Base-by-base conservation (phyloP, 441 rosid genomes). In the Metrosideros polymorpha region DNA sequence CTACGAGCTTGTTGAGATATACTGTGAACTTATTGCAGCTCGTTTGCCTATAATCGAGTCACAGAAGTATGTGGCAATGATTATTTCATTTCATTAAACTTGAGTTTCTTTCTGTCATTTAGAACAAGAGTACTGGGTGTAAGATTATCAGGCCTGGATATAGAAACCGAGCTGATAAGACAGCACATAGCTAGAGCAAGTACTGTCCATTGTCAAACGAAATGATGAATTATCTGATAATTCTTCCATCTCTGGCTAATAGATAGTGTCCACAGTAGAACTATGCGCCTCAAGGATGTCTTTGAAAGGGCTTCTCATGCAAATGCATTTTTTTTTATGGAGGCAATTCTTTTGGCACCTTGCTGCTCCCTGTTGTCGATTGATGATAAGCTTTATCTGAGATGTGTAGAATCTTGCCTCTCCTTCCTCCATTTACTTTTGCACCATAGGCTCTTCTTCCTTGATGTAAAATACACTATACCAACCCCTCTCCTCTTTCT, bases 1-100 rank as follows among this genome's bases (percentile, higher is more conserved):
- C 14, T 97, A 92, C 90, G 98, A 95, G 51, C 97, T 97, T 86
- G 89, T 95, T 84, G 98, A 94, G 89, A 93, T 97, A 85, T 97
- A 94, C 89, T 96, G 99, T 66, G 98, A 96, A 86, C 95, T 96
- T 59, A 90, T 97, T 84, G 97, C 90, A 6, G 93, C 96, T n/a
- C 99, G 98, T 59, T 83, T 83, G n/a, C 29, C 61, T 32, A 53
- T 83, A 35, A 83, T 83, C 22, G 84, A 83, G 85, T 94, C 99
- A 1, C 99, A 97, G 19, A 96, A 96, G 99, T 97, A 92, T 54
- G 94, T 87, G 55, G 76, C 49, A 0, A 22, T 9, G 3, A 27
- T 17, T 85, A 4, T 45, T 49, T 77, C 43, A 5, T 86, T 32
- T 86, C 57, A 49, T 59, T 63, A 9, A n/a, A 30, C n/a, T 63